phyloP scores from a whole-genome alignment of 2,329 filamentous ascomycete species.

The Aspergillus alliaceus region DNA sequence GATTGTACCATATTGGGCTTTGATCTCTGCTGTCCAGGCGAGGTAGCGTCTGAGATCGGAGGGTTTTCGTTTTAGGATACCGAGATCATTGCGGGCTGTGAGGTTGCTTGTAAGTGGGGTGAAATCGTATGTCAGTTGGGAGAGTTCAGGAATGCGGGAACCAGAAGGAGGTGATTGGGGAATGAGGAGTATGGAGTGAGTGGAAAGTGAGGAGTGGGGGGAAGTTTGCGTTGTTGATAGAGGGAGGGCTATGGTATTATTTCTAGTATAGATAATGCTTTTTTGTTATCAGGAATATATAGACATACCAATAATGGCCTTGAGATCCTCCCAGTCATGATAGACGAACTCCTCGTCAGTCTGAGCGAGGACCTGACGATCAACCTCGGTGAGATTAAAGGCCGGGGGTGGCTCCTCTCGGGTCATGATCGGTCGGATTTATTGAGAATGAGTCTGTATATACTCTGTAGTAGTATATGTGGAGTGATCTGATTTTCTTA shows the following conservation, averaged over 20 bases:
- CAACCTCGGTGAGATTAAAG: conserved; percentile 52
- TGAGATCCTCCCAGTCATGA: conserved; percentile 55
- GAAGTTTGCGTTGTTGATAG: conserved; percentile 2
- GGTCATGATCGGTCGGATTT: conserved; percentile 4
- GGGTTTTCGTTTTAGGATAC: conserved; percentile 58
- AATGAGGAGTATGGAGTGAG: no score
- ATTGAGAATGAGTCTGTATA: not conserved
- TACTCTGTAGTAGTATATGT: no score
- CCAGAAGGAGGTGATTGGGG: conserved; percentile 2
- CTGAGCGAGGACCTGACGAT: conserved; percentile 50
- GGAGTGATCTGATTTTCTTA: no score
- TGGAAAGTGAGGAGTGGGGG: conserved; percentile 1
- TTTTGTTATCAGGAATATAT: not conserved
- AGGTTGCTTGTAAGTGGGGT: conserved; percentile 9
- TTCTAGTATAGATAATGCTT: not conserved
- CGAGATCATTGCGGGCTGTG: conserved; percentile 53
- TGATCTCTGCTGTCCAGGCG: conserved; percentile 57
- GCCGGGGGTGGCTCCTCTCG: conserved; percentile 27
- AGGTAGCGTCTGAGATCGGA: conserved; percentile 60
- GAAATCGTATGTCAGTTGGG: conserved; percentile 1
- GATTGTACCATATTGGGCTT: conserved; percentile 56
- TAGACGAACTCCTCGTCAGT: conserved; percentile 54
- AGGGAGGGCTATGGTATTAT: not conserved
- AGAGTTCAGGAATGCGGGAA: conserved; percentile 1
- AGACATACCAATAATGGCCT: conserved; percentile 52